Conservation (phyloP, 1,139 yeast genomes). For the Candida neerlandica region DNA sequence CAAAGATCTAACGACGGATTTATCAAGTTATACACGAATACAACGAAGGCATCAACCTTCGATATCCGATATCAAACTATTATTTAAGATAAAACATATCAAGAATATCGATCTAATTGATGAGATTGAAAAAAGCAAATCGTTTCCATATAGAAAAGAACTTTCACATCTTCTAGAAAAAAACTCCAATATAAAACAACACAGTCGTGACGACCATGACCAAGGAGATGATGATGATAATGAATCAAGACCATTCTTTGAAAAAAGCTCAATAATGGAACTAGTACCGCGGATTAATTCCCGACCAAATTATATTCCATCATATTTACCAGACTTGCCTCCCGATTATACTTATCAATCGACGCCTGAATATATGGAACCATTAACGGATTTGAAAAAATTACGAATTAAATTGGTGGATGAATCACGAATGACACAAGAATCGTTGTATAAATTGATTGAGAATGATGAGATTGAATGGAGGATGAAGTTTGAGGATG, state of each 20-base stretch:
- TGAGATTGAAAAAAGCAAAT: conserved; percentile 29
- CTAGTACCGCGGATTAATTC: conserved; percentile 57
- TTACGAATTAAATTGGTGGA: conserved; percentile 72
- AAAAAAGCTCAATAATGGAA: conserved; percentile 51
- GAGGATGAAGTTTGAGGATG: conserved; percentile 31
- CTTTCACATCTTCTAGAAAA: conserved; percentile 5
- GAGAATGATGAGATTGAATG: conserved; percentile 43
- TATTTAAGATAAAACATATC: conserved; percentile 50
- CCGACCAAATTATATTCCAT: conserved; percentile 61
- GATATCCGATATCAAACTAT: conserved; percentile 54
- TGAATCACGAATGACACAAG: conserved; percentile 80
- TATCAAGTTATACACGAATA: conserved; percentile 59
- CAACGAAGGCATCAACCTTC: conserved; percentile 71
- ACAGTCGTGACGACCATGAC: not conserved
- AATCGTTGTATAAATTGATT: conserved; percentile 65
- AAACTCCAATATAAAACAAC: not conserved
- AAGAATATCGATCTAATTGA: conserved; percentile 45
- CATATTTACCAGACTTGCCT: conserved; percentile 83
- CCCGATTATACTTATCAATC: conserved; percentile 89
- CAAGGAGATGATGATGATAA: conserved; percentile 13
- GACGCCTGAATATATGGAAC: conserved; percentile 66
- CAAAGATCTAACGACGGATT: conserved; percentile 43
- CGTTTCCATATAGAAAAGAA: conserved; percentile 10
- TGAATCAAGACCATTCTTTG: conserved; percentile 46
- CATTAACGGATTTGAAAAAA: conserved; percentile 71